Evolutionary conservation across 2,329 filamentous ascomycete species (phyloP).

Genomic region (Colletotrichum somersetense): DNA sequence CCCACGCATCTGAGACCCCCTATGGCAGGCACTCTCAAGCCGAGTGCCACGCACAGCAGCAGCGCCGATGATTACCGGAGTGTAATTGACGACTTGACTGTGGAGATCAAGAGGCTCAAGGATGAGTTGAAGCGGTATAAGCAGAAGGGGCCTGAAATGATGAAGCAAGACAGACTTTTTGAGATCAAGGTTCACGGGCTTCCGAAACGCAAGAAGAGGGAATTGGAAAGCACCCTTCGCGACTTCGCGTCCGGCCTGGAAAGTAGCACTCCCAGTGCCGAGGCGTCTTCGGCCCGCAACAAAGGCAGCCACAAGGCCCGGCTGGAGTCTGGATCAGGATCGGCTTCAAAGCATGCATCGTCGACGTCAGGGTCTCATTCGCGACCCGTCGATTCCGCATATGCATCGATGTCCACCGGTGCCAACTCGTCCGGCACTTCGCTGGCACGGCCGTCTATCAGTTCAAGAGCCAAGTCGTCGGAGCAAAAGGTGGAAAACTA

Average conservation of each 20-base stretch:
- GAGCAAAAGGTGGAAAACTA: conserved; percentile 77
- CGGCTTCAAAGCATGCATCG: conserved; percentile 65
- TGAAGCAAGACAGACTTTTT: conserved; percentile 83
- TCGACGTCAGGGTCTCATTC: conserved; percentile 66
- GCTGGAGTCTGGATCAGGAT: conserved; percentile 57
- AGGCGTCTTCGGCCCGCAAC: conserved; percentile 59
- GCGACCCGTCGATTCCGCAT: conserved; percentile 71
- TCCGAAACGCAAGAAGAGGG: conserved; percentile 78
- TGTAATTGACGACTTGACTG: conserved; percentile 88
- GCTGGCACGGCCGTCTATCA: conserved; percentile 53
- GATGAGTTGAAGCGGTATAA: conserved; percentile 79
- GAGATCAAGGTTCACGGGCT: conserved; percentile 85
- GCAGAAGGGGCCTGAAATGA: conserved; percentile 72
- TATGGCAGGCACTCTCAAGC: conserved; percentile 46
- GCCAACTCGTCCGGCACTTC: conserved; percentile 59
- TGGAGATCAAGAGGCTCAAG: conserved; percentile 85
- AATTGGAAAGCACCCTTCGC: conserved; percentile 79
- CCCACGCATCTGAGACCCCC: conserved; percentile 44
- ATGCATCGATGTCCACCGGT: conserved; percentile 75
- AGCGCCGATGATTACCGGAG: conserved; percentile 82
- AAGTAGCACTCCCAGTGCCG: conserved; percentile 58
- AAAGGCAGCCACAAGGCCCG: conserved; percentile 58
- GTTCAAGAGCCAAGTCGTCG: conserved; percentile 55
- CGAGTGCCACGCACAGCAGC: conserved; percentile 62
- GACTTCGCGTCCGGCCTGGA: conserved; percentile 70